Percentiles rank a stretch among this genome's conserved stretches.
These are phyloP conservation scores for Pseudogymnoascus sp. DNA, from an alignment of 2,329 filamentous ascomycete genomes.

Conservation along the genomic window DNA sequence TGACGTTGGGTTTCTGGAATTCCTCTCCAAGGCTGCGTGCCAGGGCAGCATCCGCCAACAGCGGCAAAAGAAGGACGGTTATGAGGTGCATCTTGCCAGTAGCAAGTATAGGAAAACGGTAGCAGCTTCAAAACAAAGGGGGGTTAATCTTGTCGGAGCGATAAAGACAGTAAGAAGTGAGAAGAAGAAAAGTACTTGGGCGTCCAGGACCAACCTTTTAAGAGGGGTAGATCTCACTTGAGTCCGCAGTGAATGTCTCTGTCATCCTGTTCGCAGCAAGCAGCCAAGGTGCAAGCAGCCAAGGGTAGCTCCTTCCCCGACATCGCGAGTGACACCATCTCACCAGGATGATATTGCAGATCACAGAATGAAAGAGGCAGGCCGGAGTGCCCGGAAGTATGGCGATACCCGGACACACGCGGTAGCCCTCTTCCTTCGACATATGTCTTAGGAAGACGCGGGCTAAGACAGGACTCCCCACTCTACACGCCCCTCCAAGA, in stretches of 20 bases:
- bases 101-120: neutral
- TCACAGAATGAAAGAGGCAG: neutral
- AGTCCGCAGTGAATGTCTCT: neutral
- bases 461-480: neutral
- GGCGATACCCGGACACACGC: neutral
- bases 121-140: neutral
- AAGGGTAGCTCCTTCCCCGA: neutral
- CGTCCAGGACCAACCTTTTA: neutral
- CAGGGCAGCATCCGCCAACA: neutral
- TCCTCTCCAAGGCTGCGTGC: neutral
- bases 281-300: conserved; percentile 3
- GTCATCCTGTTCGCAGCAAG: neutral
- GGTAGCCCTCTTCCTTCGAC: neutral
- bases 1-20: neutral
- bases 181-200: neutral
- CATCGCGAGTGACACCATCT: neutral
- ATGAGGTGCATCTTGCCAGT: neutral
- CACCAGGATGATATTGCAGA: neutral
- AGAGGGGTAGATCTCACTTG: neutral
- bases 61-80: neutral
- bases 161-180: neutral
- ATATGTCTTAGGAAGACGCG: neutral
- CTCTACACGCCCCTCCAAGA: neutral
- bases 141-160: neutral
- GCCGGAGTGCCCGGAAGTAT: neutral